Evolutionary conservation across 257 asterid species (phyloP), one percentile per base, ranked within the genome.

Genomic region (Eucommia ulmoides): DNA sequence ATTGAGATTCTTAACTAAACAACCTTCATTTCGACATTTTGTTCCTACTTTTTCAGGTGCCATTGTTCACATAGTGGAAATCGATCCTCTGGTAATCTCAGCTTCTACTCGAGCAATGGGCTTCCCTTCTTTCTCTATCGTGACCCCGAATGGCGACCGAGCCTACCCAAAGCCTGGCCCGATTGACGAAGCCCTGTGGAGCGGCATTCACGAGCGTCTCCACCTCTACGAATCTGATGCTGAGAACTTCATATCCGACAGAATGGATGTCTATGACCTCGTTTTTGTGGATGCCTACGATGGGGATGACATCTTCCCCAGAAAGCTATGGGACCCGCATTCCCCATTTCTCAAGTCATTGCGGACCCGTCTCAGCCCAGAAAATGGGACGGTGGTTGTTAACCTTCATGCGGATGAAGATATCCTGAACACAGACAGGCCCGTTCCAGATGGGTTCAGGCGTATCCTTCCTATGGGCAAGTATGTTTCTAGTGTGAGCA

Each of bases 91-190:
- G 24, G 97, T 87, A 26, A 72, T 83, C 66, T 76, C 94, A 44
- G 94, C 97, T 44, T 87, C 97, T 23, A 61, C 62, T 4, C 66
- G 66, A 71, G 93, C 93, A 46, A 83, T 87, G 97, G 97, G 97
- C 14, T 87, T 87, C 74, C 97, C 97, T 2, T 58, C 84, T 16
- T 74, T 62, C 70, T 63, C 94, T n/a, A 64, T 81, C 20, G 70
- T 65, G 68, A 60, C 81, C 21, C 73, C 73, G 46, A 63, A 74
- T 11, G 81, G 85, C 20, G 63, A 57, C 29, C 80, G 78, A 18
- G 72, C 72, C 8, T 19, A 47, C 66, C 49, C 72, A 19, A 63
- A 55, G 16, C 75, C 81, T 33, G 53, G 62, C 20, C 75, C 65
- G 1, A 46, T 71, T 3, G 72, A 77, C 22, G 78, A 78, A 53